These are phyloP conservation scores for Plasmodium cynomolgi DNA, from an alignment of 169 alveolate genomes.

Conservation along the genomic window DNA sequence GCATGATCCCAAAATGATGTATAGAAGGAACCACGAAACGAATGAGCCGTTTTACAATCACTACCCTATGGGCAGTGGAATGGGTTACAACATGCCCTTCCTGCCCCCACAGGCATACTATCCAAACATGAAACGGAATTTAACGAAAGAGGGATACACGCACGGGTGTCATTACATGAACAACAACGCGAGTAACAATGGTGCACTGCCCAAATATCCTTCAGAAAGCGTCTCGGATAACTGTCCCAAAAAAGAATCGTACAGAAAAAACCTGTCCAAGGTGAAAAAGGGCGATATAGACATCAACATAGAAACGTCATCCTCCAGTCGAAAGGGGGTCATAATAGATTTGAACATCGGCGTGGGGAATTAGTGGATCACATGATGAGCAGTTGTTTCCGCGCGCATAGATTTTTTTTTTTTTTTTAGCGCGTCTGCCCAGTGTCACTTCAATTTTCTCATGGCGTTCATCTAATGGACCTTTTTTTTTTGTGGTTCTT, in stretches of 20 bases:
- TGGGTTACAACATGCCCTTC: slow-evolving; percentile 31
- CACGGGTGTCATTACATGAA: slow-evolving; percentile 6
- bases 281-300: slow-evolving; percentile 69
- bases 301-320: slow-evolving; percentile 73
- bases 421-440: background rate
- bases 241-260: slow-evolving; percentile 24
- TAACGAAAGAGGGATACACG: slow-evolving; percentile 14
- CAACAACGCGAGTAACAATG: background rate
- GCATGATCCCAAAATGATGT: slow-evolving; percentile 43
- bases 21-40: slow-evolving; percentile 28
- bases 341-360: slow-evolving; percentile 63
- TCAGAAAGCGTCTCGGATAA: background rate
- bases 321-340: slow-evolving; percentile 42
- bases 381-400: background rate
- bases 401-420: background rate
- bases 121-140: slow-evolving; percentile 9
- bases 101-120: background rate
- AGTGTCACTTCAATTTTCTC: background rate
- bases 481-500: background rate
- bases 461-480: background rate
- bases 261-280: slow-evolving; percentile 52
- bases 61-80: slow-evolving; percentile 34
- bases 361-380: slow-evolving; percentile 15
- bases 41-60: slow-evolving; percentile 20
- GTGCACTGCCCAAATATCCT: background rate